Percentiles rank a stretch among this genome's conserved stretches.
Conservation (phyloP, 1,139 yeast species). For the Starmera stellimalicola region DNA sequence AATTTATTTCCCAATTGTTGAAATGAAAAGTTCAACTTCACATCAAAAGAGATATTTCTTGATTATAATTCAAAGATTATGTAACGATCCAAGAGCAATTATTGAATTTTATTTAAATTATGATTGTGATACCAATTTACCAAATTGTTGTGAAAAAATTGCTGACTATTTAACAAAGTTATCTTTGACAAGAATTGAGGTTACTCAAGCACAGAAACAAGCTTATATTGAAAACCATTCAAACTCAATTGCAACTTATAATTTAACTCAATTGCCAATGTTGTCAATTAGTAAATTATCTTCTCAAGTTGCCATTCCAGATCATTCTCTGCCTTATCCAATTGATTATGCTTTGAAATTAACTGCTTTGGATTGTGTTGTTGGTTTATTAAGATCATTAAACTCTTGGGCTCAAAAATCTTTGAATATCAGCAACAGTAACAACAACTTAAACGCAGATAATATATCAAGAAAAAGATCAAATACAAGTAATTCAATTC, state of each 20-base stretch:
- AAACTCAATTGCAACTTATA: conserved; percentile 63
- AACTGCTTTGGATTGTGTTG: conserved; percentile 71
- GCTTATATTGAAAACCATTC: conserved; percentile 56
- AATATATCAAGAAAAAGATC: conserved; percentile 28
- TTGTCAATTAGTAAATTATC: conserved; percentile 59
- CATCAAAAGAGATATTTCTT: conserved; percentile 88
- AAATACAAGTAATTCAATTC: conserved; percentile 32
- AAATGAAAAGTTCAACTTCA: conserved; percentile 81
- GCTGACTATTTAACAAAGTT: conserved; percentile 70
- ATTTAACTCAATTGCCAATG: conserved; percentile 62
- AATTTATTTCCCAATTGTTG: conserved; percentile 89
- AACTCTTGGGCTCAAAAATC: conserved; percentile 87
- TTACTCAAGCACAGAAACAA: conserved; percentile 57
- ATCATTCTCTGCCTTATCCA: conserved; percentile 47
- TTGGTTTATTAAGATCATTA: conserved; percentile 73
- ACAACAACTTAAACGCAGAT: conserved; percentile 11
- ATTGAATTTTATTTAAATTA: conserved; percentile 91
- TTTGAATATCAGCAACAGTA: conserved; percentile 25
- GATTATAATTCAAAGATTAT: conserved; percentile 66
- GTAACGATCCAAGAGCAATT: conserved; percentile 82
- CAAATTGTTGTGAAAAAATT: conserved; percentile 77
- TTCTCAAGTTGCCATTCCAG: conserved; percentile 56
- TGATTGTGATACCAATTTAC: conserved; percentile 82
- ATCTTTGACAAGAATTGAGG: conserved; percentile 64
- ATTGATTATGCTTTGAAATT: conserved; percentile 78